phyloP scores from a whole-genome alignment of 2,329 filamentous ascomycete genomes.

The Chaetomiaceae sp. region DNA sequence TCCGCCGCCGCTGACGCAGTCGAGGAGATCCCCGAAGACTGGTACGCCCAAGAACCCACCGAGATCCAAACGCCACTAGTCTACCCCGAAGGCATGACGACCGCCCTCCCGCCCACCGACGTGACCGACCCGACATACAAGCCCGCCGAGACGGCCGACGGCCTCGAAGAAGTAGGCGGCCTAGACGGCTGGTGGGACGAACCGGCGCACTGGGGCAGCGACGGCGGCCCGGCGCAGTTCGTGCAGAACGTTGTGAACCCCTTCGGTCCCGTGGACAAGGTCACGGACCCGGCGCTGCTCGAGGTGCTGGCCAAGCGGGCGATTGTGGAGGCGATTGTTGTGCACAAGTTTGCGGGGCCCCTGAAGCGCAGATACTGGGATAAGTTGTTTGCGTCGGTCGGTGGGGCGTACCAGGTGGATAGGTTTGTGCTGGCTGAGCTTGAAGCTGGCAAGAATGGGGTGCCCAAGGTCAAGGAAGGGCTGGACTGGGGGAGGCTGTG shows the following conservation, averaged over 20 bases:
- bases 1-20: neutral
- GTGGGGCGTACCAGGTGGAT: conserved; percentile 19
- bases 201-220: conserved; percentile 45
- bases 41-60: conserved; percentile 1
- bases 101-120: conserved; percentile 29
- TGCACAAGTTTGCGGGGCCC: conserved; percentile 28
- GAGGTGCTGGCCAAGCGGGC: conserved; percentile 48
- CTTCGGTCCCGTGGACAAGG: conserved; percentile 32
- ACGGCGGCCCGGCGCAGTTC: neutral
- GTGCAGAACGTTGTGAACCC: neutral
- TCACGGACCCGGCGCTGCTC: conserved; percentile 42
- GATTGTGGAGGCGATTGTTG: conserved; percentile 47
- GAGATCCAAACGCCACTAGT: conserved; percentile 24
- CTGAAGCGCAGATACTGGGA: conserved; percentile 9
- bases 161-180: conserved; percentile 45
- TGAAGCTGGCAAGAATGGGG: conserved; percentile 37
- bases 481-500: conserved; percentile 26
- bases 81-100: conserved; percentile 22
- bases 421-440: conserved; percentile 35
- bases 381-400: neutral
- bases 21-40: neutral
- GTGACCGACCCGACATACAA: conserved; percentile 39
- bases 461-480: conserved; percentile 38
- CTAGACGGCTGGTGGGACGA: conserved; percentile 51
- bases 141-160: conserved; percentile 43